Conservation (phyloP, 345 rosid species). For the Aquilaria yunnanensis region DNA sequence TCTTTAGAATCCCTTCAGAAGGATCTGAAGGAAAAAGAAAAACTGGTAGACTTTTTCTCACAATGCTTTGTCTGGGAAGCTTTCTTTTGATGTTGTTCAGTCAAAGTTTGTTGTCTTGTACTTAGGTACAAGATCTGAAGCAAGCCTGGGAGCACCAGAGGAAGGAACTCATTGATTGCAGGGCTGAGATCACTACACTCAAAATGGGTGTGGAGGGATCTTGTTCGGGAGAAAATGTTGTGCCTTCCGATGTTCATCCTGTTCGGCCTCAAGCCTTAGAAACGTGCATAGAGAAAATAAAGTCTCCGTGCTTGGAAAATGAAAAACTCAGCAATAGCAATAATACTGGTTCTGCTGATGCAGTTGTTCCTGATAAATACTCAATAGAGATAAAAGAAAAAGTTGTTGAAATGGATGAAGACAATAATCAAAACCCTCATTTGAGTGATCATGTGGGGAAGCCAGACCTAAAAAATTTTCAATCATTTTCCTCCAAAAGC, state of each 20-base stretch:
- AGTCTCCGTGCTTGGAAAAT: slow-evolving; percentile 49
- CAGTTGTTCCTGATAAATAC: slow-evolving; percentile 32
- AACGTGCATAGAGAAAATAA: slow-evolving; percentile 53
- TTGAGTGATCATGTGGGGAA: slow-evolving; percentile 28
- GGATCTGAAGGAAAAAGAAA: slow-evolving; percentile 82
- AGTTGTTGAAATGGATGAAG: slow-evolving; percentile 67
- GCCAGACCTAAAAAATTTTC: slow-evolving; percentile 22
- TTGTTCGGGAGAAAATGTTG: slow-evolving; percentile 40
- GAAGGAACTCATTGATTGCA: slow-evolving; percentile 77
- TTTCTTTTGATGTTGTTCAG: slow-evolving; percentile 15
- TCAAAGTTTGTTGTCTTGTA: slow-evolving; percentile 18
- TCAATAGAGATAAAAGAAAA: slow-evolving; percentile 40
- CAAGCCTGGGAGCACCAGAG: slow-evolving; percentile 65
- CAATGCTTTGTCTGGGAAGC: slow-evolving; percentile 15
- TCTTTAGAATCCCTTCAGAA: slow-evolving; percentile 68
- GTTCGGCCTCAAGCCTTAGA: slow-evolving; percentile 48
- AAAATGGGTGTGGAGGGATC: slow-evolving; percentile 91
- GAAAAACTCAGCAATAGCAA: slow-evolving; percentile 32
- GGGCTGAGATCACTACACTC: slow-evolving; percentile 87
- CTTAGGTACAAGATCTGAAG: slow-evolving; percentile 74
- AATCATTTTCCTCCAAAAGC: slow-evolving; percentile 19
- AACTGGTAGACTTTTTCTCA: slow-evolving; percentile 44
- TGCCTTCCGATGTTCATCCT: slow-evolving; percentile 37
- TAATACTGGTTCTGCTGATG: slow-evolving; percentile 27
- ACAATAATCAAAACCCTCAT: slow-evolving; percentile 37